Conservation (phyloP, 164 flowering plant genomes). For the Sedum album region DNA sequence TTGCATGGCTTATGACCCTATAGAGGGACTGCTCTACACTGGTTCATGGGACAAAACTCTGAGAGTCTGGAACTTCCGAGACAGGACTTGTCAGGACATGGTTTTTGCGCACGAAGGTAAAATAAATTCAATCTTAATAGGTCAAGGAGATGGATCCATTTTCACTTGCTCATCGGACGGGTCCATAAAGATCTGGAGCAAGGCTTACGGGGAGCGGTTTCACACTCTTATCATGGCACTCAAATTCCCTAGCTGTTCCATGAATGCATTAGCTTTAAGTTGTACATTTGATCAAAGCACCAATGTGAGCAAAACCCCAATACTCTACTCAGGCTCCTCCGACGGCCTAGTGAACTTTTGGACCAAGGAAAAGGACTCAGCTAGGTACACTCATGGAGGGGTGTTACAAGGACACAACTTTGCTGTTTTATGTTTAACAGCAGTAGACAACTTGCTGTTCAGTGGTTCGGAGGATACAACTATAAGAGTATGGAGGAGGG, state of each 20-base stretch:
- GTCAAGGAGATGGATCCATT: constrained; percentile 39
- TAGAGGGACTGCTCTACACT: constrained; percentile 33
- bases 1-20: constrained; percentile 40
- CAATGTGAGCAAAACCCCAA: constrained; percentile 10
- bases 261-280: constrained; percentile 32
- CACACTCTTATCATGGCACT: constrained; percentile 43
- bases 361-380: constrained; percentile 27
- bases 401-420: constrained; percentile 29
- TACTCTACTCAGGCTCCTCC: constrained; percentile 39
- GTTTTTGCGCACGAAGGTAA: constrained; percentile 32
- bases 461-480: constrained; percentile 43
- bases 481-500: constrained; percentile 46
- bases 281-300: neutral
- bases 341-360: constrained; percentile 37
- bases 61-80: constrained; percentile 27
- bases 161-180: constrained; percentile 46
- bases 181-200: constrained; percentile 45
- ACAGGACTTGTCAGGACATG: constrained; percentile 28
- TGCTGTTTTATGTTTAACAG: constrained; percentile 23
- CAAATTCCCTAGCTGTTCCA: constrained; percentile 32
- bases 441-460: constrained; percentile 20
- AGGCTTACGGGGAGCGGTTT: constrained; percentile 29
- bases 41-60: constrained; percentile 38
- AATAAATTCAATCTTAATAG: constrained; percentile 27
- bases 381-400: constrained; percentile 28